phyloP scores from a whole-genome alignment of 257 asterid species.

The Nicotiana obtusifolia region DNA sequence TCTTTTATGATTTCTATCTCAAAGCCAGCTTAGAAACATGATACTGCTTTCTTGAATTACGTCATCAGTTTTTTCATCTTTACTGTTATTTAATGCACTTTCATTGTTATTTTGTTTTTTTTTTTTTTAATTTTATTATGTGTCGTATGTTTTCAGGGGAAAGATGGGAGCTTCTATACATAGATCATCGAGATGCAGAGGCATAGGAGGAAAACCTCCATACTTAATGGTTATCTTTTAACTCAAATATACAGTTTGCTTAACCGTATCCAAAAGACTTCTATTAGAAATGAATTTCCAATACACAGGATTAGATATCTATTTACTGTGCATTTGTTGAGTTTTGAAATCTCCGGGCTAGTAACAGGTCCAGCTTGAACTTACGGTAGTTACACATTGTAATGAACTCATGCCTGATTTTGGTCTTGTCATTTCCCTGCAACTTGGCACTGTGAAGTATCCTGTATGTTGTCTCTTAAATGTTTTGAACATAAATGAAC shows the following conservation, averaged over 20 bases:
- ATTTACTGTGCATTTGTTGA: background rate
- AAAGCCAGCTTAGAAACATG: background rate
- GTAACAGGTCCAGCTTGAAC: background rate
- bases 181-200: slow-evolving; percentile 35
- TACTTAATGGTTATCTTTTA: slow-evolving; percentile 43
- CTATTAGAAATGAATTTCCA: background rate
- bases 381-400: background rate
- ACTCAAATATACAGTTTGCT: background rate
- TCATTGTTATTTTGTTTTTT: background rate
- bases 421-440: background rate
- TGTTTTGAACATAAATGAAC: background rate
- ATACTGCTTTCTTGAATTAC: background rate
- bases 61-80: background rate
- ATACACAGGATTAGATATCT: background rate
- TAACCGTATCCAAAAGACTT: background rate
- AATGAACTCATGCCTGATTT: background rate
- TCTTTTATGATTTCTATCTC: background rate
- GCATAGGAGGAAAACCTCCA: slow-evolving; percentile 67
- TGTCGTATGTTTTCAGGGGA: slow-evolving; percentile 42
- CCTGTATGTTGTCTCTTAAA: background rate
- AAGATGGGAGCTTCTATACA: slow-evolving; percentile 74
- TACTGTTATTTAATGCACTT: background rate
- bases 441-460: background rate
- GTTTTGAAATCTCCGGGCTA: background rate
- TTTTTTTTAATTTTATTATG: background rate